Evolutionary conservation across 2,329 filamentous ascomycete species (phyloP).

Genomic region (Apiospora sp.): DNA sequence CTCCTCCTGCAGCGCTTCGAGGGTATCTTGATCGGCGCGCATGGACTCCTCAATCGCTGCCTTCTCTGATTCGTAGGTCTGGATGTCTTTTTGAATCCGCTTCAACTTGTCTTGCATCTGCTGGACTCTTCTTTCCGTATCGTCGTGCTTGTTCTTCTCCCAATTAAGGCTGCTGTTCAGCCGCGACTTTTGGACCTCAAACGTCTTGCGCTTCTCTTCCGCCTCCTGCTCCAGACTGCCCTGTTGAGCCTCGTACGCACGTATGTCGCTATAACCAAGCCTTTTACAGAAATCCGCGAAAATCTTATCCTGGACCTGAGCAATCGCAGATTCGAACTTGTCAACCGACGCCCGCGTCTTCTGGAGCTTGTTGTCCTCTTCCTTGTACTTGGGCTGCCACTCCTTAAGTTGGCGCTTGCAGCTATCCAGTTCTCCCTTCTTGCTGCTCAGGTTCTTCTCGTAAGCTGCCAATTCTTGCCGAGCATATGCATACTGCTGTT

Average conservation of each 20-base stretch:
- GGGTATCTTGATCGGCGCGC: conserved; percentile 75
- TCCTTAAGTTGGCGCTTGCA: conserved; percentile 77
- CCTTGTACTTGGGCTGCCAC: conserved; percentile 77
- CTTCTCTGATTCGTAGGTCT: conserved; percentile 75
- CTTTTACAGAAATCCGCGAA: conserved; percentile 86
- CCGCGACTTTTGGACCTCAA: conserved; percentile 82
- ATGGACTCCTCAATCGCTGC: conserved; percentile 76
- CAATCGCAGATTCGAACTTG: conserved; percentile 69
- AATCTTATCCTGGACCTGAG: conserved; percentile 85
- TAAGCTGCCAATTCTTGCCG: conserved; percentile 81
- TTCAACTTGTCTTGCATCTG: conserved; percentile 71
- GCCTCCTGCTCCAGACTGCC: conserved; percentile 91
- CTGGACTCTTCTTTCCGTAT: conserved; percentile 73
- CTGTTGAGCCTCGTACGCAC: conserved; percentile 92
- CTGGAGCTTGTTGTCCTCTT: conserved; percentile 74
- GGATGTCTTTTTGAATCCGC: conserved; percentile 73
- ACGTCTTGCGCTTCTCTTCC: conserved; percentile 84
- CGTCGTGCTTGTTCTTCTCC: conserved; percentile 60
- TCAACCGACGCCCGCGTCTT: conserved; percentile 59
- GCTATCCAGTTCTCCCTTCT: conserved; percentile 81
- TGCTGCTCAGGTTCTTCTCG: conserved; percentile 84
- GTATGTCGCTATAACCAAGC: conserved; percentile 87
- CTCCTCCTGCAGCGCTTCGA: conserved; percentile 77
- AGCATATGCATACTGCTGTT: conserved; percentile 75
- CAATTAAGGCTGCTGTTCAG: conserved; percentile 69